Base-by-base conservation (phyloP, 2,329 filamentous ascomycete genomes). In the Paecilomyces sp. region DNA sequence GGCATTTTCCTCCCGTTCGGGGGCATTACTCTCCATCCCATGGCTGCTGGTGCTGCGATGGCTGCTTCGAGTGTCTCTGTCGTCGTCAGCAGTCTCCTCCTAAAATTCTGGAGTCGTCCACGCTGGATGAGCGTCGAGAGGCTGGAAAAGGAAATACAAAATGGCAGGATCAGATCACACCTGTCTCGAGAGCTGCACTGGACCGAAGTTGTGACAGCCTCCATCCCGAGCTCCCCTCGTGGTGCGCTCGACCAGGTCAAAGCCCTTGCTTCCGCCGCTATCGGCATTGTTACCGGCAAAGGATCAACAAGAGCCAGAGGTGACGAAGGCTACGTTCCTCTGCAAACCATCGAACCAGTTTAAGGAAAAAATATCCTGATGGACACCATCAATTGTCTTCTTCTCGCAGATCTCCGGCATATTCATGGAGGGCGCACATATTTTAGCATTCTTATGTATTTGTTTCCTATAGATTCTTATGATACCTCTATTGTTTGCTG, bases 1-100 rank as follows among this genome's bases (percentile, higher is more conserved):
- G 94, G 94, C 25, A 78, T 97, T 67, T 95, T 97, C 79, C 80
- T 99, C 3, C 93, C 94, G 0, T 86, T 96, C 65, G 94, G 93
- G 33, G 85, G 90, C 62, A 88, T 92, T 68, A 78, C 79, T 70
- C 80, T 97, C 64, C 94, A 96, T 66, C 92, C 94, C 25, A 93
- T 97, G 88, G 92, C 92, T 56, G 94, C 94, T 1, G 92, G 92
- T 22, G 91, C 90, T 3, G 94, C 94, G 56, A 97, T 99, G 92
- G 93, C 92, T 1, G 86, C 84, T 64, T 94, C 89, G 60, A 93
- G 89, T 65, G 91, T 99, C 54, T 94, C 89, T 61, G 94, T 99
- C 3, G 93, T 97, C 0, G 80, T 88, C 4, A 92, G 88, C 73
- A 91, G 88, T 66, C 78, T 99, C 59, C 81, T 96, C 47, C 80